These are phyloP conservation scores for Ophiostoma quercus DNA, from an alignment of 2,329 filamentous ascomycete species.

Conservation along the genomic window DNA sequence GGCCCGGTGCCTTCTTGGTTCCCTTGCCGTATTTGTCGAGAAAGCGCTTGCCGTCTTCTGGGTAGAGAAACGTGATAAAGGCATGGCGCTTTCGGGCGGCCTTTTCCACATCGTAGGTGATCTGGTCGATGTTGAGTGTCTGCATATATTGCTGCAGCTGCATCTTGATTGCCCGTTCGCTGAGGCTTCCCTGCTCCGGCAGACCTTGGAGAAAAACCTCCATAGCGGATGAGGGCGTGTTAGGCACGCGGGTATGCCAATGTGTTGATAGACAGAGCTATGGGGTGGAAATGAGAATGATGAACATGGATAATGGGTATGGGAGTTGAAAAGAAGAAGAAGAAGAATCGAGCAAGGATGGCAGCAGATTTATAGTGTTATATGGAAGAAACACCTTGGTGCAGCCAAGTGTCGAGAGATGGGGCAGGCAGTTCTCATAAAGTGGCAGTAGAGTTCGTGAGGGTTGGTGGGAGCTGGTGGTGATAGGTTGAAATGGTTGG, in stretches of 20 bases:
- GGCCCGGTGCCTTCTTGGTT: conserved; percentile 18
- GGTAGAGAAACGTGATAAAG: conserved; percentile 42
- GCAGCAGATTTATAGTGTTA: neutral
- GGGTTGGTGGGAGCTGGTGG: neutral
- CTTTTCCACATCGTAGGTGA: conserved; percentile 43
- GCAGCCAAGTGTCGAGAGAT: neutral
- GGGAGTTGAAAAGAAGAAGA: neutral
- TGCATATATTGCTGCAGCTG: conserved; percentile 41
- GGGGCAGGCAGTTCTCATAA: neutral
- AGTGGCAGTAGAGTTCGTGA: neutral
- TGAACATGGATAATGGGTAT: neutral
- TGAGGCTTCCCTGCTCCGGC: conserved; percentile 36
- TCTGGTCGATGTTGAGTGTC: conserved; percentile 36
- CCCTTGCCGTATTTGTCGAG: conserved; percentile 35
- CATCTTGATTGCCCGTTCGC: conserved; percentile 35
- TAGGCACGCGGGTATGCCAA: neutral
- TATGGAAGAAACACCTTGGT: neutral
- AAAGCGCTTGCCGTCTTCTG: conserved; percentile 40
- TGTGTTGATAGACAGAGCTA: neutral
- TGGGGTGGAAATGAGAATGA: neutral
- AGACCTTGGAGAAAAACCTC: conserved; percentile 45
- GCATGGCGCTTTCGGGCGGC: conserved; percentile 34
- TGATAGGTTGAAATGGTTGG: neutral
- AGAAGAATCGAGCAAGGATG: neutral
- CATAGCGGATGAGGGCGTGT: conserved; percentile 34